Base-by-base conservation (phyloP, 352 stramenopile genomes). In the Globisporangium canariense region DNA sequence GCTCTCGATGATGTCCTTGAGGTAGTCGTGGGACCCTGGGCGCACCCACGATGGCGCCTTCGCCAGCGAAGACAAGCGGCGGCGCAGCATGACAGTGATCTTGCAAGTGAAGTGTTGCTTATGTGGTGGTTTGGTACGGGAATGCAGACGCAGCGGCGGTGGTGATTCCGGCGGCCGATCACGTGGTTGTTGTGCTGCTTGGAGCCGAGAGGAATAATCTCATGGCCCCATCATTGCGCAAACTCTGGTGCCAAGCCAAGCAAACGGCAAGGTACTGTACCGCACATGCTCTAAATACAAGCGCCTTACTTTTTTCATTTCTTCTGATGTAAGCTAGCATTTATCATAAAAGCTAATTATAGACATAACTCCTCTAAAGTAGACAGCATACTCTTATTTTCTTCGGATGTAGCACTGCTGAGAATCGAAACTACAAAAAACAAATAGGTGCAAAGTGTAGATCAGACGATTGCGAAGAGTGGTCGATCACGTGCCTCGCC, bases 1-100 rank as follows among this genome's bases (percentile, higher is more conserved):
- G 65, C 80, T 90, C 68, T 93, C 85, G 50, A 96, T 74, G 6
- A 91, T 69, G 59, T 91, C 81, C 43, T 77, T 74, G 32, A 93
- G 68, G 73, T 95, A 95, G 61, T 94, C 86, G 60, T 88, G 74
- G 28, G 85, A 78, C 18, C 77, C 82, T 1, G 85, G 81, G 13
- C 85, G 83, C 45, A 90, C 76, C 85, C 85, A 94, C 30, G 75
- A 74, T 8, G 70, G 64, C 28, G 67, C 36, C n/a, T 61, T 54
- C 4, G 72, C 50, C 25, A 83, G 54, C 22, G 71, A 74, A 6
- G 69, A 75, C 1, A 82, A 38, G 45, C 70, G 59, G 57, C 73
- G 70, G 22, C 72, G 69, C 45, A 78, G 74, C 84, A 88, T 88
- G 52, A 16, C 43, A 28, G 34, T 9, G 38, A 34, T 28, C 30